Conservation (phyloP, 169 alveolate species). For the Plasmodium knowlesi region DNA sequence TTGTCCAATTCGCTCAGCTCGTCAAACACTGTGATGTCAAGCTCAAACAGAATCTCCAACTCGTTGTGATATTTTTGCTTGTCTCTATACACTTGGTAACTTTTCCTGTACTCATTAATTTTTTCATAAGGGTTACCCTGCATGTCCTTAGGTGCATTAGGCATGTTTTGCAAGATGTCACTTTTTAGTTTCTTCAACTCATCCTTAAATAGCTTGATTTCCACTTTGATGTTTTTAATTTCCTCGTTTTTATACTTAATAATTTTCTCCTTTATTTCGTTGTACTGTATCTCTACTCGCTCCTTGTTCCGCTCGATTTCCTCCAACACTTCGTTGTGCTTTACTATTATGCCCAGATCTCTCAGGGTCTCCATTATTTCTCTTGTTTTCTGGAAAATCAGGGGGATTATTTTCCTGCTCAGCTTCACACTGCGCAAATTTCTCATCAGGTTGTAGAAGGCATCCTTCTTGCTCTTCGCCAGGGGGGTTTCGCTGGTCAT, state of each 20-base stretch:
- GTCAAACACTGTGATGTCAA: slow-evolving; percentile 91
- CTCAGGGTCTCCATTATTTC: slow-evolving; percentile 60
- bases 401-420: slow-evolving; percentile 55
- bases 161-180: slow-evolving; percentile 76
- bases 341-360: slow-evolving; percentile 28
- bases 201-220: slow-evolving; percentile 45
- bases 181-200: slow-evolving; percentile 80
- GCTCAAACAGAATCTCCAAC: slow-evolving; percentile 94
- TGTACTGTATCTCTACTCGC: slow-evolving; percentile 88
- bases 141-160: slow-evolving; percentile 77
- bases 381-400: slow-evolving; percentile 51
- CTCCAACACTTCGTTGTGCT: slow-evolving; percentile 76
- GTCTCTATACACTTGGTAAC: slow-evolving; percentile 86
- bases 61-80: slow-evolving; percentile 90
- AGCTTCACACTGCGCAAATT: slow-evolving; percentile 49
- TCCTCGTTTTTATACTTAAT: slow-evolving; percentile 60
- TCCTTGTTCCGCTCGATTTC: slow-evolving; percentile 85
- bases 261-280: slow-evolving; percentile 89
- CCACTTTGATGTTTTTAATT: slow-evolving; percentile 57
- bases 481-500: background rate
- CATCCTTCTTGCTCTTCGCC: slow-evolving; percentile 28
- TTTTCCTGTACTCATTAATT: slow-evolving; percentile 85
- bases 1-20: slow-evolving; percentile 92
- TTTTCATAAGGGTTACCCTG: slow-evolving; percentile 83
- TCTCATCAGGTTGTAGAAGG: slow-evolving; percentile 72